Base-by-base conservation (phyloP, 345 rosid genomes). In the Iberis pinnata region DNA sequence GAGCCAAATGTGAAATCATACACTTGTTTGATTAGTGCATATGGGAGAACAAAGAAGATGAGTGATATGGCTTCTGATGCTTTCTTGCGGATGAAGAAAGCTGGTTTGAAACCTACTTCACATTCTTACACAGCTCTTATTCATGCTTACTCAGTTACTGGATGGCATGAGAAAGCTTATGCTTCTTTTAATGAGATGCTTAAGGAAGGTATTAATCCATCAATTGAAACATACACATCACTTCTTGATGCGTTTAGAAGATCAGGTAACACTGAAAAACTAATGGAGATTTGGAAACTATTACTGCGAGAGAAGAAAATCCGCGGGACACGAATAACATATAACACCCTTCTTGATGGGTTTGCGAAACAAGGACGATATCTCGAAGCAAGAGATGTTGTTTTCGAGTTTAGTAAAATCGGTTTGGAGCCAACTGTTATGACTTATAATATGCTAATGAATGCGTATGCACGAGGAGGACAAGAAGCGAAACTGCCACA, bases 371-470 rank as follows among this genome's bases (percentile, higher is more conserved):
- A 86, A 75, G 97, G 97, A 17, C 78, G 43, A 19, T 86, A 82
- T n/a, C 18, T 68, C 3, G 94, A 89, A 78, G 88, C 97, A 18
- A 82, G 90, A 65, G 94, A 86, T 47, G 89, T 80, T 18, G 53
- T 86, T 26, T 79, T 71, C 25, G 95, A 86, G 60, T 86, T 84
- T 57, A 80, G 80, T 61, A 86, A 78, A 77, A 73, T 76, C 14
- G 90, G 96, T 6, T 68, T 90, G 60, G 78, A 60, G 35, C 95
- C 98, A 6, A 84, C 80, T n/a, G 73, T 84, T 43, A 76, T 90
- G 84, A 84, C 95, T 9, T 86, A 82, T 64, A 90, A 86, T 58
- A 90, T 90, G 90, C 78, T 90, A 74, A 84, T 90, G 84, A 84
- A 86, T 58, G 98, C 94, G 0, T 86, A 90, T 69, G 96, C 80